phyloP scores from a whole-genome alignment of 1,284 basidiomycete species.

The Ganoderma meredithae region DNA sequence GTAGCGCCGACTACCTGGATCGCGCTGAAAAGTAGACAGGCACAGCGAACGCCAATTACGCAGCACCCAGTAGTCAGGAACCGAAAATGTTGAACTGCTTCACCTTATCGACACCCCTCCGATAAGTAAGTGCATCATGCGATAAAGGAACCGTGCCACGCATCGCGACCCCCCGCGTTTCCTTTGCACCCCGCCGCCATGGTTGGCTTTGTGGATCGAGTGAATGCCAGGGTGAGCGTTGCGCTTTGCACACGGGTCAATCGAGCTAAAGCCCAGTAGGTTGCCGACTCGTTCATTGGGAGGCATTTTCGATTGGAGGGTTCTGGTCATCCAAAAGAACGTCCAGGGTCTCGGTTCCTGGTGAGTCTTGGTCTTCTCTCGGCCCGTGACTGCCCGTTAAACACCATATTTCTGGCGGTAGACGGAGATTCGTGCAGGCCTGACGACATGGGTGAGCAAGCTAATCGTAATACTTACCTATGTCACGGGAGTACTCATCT shows the following conservation, averaged over 20 bases:
- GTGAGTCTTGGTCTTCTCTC: slow-evolving; percentile 47
- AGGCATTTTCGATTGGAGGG: slow-evolving; percentile 88
- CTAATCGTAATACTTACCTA: neutral
- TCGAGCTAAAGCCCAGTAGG: slow-evolving; percentile 44
- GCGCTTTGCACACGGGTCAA: neutral
- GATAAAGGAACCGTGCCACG: slow-evolving; percentile 8
- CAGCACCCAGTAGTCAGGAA: neutral
- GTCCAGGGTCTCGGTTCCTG: slow-evolving; percentile 79
- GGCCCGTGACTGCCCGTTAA: neutral
- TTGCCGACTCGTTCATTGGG: slow-evolving; percentile 78
- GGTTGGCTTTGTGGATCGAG: slow-evolving; percentile 37
- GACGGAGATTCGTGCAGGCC: slow-evolving; percentile 83
- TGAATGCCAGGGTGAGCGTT: slow-evolving; percentile 40
- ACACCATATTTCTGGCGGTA: slow-evolving; percentile 37
- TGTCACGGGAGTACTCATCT: slow-evolving; percentile 13
- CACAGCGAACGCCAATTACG: neutral
- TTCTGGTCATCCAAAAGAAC: slow-evolving; percentile 78
- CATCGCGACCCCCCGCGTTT: slow-evolving; percentile 19
- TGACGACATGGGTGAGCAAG: slow-evolving; percentile 79
- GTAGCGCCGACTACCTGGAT: slow-evolving; percentile 1
- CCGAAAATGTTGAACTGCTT: too few relatives aligned
- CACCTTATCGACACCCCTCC: slow-evolving; percentile 12
- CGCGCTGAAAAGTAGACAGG: neutral
- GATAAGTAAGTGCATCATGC: neutral
- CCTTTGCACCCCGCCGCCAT: slow-evolving; percentile 30